Percentiles rank a stretch among this genome's conserved stretches.
Conservation (phyloP, 257 asterid genomes). For the Leonotis leonurus region DNA sequence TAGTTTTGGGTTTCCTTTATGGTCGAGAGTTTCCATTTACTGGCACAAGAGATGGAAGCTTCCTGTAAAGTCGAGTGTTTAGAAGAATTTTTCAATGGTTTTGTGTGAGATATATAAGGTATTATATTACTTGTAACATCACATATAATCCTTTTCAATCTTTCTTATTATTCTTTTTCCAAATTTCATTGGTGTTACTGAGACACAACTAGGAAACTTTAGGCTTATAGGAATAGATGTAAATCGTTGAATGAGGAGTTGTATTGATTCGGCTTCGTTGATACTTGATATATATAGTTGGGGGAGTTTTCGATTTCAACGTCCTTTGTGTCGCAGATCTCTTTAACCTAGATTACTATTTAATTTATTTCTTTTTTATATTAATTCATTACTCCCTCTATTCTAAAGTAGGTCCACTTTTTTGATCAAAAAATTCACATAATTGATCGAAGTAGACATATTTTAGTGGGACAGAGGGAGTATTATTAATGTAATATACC, state of each 20-base stretch:
- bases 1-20: constrained; percentile 78
- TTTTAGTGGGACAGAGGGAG: no score
- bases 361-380: no score
- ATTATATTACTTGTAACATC: constrained; percentile 14
- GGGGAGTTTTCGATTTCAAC: neutral
- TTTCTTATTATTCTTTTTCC: neutral
- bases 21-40: constrained; percentile 85
- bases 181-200: neutral
- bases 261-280: constrained; percentile 13
- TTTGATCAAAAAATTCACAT: no score
- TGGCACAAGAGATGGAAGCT: constrained; percentile 98
- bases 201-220: constrained; percentile 12
- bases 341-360: no score
- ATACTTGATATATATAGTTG: no score
- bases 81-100: no score
- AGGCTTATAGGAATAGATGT: constrained; percentile 19
- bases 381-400: no score
- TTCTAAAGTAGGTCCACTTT: no score
- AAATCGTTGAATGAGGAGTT: constrained; percentile 11
- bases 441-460: no score
- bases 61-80: constrained; percentile 44
- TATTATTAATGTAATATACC: no score
- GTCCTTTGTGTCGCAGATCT: neutral
- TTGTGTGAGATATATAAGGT: no score
- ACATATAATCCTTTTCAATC: constrained; percentile 1